Evolutionary conservation across 257 asterid species (phyloP).

Genomic region (Fraxinus excelsior): DNA sequence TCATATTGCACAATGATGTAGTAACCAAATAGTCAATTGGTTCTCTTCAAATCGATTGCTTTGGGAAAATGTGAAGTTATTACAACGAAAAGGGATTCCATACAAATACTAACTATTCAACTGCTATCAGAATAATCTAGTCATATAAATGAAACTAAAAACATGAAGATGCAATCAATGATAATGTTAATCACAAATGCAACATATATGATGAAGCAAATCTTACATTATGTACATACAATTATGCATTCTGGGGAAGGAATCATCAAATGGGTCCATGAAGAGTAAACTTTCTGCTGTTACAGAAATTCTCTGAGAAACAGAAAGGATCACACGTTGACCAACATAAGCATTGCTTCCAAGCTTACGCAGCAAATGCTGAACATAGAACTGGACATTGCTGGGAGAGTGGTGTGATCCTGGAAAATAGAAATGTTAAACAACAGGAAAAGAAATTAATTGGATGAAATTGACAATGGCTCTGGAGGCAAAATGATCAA

Average conservation of each 20-base stretch:
- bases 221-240: conserved; percentile 81
- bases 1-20: not conserved
- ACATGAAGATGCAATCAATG: not conserved
- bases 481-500: not conserved
- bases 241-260: conserved; percentile 69
- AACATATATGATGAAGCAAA: not conserved
- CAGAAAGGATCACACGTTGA: conserved; percentile 76
- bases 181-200: not conserved
- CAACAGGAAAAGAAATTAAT: conserved; percentile 17
- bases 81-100: not conserved
- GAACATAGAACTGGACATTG: conserved; percentile 54
- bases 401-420: conserved; percentile 42
- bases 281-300: conserved; percentile 82
- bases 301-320: conserved; percentile 74
- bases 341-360: conserved; percentile 77
- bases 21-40: not conserved
- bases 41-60: not conserved
- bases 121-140: not conserved
- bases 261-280: conserved; percentile 83
- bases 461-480: conserved; percentile 8
- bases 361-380: conserved; percentile 84
- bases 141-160: not conserved
- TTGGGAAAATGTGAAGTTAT: not conserved
- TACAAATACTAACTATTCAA: not conserved
- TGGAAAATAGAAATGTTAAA: conserved; percentile 27